Conservation (phyloP, 148 eudicot species). For the Euryodendron excelsum region DNA sequence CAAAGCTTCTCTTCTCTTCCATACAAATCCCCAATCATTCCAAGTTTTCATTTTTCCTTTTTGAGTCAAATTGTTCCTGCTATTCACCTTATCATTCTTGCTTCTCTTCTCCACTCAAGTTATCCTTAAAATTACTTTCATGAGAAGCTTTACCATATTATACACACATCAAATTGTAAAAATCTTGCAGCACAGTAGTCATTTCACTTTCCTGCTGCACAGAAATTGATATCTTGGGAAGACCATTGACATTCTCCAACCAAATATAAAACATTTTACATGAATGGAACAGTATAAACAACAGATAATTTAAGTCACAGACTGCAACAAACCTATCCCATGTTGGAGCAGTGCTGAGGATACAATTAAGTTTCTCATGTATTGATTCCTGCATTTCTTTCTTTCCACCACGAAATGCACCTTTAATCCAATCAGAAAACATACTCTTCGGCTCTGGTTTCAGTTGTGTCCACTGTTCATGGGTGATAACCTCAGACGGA, state of each 20-base stretch:
- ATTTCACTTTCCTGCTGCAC: background rate
- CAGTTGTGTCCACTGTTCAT: slow-evolving; percentile 71
- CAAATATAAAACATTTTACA: background rate
- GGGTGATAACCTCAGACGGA: slow-evolving; percentile 75
- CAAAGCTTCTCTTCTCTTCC: background rate
- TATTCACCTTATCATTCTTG: background rate
- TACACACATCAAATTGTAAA: background rate
- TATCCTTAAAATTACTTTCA: background rate
- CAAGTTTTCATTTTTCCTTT: background rate
- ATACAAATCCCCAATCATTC: background rate
- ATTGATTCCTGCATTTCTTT: slow-evolving; percentile 74
- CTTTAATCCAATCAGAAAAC: slow-evolving; percentile 80
- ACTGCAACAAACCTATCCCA: slow-evolving; percentile 74
- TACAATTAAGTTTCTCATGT: slow-evolving; percentile 61
- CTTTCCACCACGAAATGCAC: slow-evolving; percentile 58
- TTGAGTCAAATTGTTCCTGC: background rate
- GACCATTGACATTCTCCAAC: background rate
- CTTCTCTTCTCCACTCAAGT: background rate
- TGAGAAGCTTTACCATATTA: background rate
- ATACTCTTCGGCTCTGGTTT: slow-evolving; percentile 53
- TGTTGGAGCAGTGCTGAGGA: slow-evolving; percentile 73
- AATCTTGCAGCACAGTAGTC: background rate
- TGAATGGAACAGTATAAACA: background rate
- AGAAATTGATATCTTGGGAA: background rate
- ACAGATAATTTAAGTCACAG: background rate